phyloP scores from a whole-genome alignment of 208 protist genomes.

The Trichomonas gallinae region DNA sequence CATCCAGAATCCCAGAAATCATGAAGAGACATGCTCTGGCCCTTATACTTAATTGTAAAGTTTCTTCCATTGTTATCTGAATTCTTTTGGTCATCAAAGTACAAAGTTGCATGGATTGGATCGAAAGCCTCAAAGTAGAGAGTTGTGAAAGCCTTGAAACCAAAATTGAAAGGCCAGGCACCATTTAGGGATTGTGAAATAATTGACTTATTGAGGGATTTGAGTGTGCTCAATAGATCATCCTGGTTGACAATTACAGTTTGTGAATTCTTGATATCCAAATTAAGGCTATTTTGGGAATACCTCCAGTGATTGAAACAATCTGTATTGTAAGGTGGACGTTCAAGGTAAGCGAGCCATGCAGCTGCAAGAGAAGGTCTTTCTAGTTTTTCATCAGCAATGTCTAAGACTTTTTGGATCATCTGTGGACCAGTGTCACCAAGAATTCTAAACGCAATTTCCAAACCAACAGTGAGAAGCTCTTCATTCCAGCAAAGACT shows the following conservation, averaged over 20 bases:
- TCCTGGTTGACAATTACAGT: background rate
- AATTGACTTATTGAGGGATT: background rate
- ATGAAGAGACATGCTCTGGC: background rate
- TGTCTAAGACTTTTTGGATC: background rate
- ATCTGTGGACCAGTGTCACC: background rate
- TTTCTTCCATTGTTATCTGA: background rate
- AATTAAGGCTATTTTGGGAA: background rate
- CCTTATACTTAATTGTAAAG: background rate
- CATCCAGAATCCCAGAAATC: constrained; percentile 6
- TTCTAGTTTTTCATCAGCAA: background rate
- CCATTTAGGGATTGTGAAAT: background rate
- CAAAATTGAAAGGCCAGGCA: background rate
- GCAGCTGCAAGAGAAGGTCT: background rate
- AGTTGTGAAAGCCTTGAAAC: background rate
- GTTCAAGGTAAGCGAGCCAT: background rate
- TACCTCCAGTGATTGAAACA: background rate
- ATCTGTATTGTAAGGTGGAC: background rate
- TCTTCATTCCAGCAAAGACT: background rate
- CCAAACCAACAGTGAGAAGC: background rate
- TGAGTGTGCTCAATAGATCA: background rate
- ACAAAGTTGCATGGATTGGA: background rate
- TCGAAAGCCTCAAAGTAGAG: background rate
- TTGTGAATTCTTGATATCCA: no score
- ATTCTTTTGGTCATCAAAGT: background rate
- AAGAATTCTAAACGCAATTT: background rate